Conservation (phyloP, 768 basidiomycete species). For the Rhodotorula paludigena region DNA sequence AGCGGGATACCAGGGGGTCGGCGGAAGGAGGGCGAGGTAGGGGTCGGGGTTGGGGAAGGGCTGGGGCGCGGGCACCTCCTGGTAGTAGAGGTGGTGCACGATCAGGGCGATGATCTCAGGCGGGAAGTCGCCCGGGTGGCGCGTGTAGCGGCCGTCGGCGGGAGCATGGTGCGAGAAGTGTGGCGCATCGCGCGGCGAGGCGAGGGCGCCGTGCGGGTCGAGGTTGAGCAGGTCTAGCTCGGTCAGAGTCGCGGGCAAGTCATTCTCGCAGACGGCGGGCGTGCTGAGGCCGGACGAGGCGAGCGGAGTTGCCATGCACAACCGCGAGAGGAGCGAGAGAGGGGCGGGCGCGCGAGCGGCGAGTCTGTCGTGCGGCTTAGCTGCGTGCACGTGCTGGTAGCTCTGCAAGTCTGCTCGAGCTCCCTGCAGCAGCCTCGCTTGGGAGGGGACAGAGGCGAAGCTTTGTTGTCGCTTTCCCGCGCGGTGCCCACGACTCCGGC, state of each 20-base stretch:
- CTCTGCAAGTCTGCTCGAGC: too few relatives aligned
- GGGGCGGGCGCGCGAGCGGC: too few relatives aligned
- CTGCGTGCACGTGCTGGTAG: too few relatives aligned
- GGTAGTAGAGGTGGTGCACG: slow-evolving; percentile 32
- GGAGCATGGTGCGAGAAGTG: background rate
- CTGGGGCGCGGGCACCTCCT: slow-evolving; percentile 9
- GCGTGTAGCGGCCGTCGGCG: slow-evolving; percentile 8
- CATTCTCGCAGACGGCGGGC: background rate
- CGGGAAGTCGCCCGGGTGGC: slow-evolving; percentile 30
- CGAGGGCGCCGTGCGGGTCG: background rate
- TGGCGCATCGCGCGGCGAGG: background rate
- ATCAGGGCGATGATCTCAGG: slow-evolving; percentile 39
- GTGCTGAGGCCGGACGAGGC: too few relatives aligned
- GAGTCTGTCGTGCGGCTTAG: too few relatives aligned
- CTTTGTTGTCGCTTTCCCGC: too few relatives aligned
- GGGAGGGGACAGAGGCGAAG: too few relatives aligned
- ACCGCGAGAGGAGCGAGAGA: too few relatives aligned
- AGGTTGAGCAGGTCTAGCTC: slow-evolving; percentile 15
- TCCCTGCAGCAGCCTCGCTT: too few relatives aligned
- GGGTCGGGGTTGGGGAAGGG: slow-evolving; percentile 33
- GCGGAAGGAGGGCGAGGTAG: slow-evolving; percentile 30
- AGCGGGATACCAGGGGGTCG: slow-evolving; percentile 1
- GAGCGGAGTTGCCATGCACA: too few relatives aligned
- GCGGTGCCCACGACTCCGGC: too few relatives aligned
- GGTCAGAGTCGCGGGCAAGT: background rate